A percentile compares a stretch with the other conserved stretches of the same genome.
Conservation (phyloP, 139 green algal species). For the Marvania coccoides region DNA sequence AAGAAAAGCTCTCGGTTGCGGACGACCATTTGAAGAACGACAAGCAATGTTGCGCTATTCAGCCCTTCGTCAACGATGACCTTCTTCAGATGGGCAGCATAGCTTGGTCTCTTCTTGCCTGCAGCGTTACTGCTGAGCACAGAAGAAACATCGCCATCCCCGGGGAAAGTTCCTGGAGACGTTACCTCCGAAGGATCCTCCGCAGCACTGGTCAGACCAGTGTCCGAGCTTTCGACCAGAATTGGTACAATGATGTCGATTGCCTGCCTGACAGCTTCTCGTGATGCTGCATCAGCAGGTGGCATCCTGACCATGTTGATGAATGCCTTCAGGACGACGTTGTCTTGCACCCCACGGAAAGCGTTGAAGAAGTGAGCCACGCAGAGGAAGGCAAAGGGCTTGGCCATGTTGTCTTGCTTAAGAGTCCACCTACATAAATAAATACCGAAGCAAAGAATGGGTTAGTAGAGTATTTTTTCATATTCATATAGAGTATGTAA, state of each 20-base stretch:
- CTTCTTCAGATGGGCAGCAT: conserved; percentile 9
- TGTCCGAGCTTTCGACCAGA: conserved; percentile 33
- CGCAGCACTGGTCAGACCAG: not conserved
- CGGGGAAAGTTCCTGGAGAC: not conserved
- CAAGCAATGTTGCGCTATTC: not conserved
- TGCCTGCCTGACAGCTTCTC: conserved; percentile 61
- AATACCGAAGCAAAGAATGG: no score
- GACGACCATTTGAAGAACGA: conserved; percentile 78
- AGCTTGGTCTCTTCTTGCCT: not conserved
- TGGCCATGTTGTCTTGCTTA: conserved; percentile 73
- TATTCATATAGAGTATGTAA: no score
- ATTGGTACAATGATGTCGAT: conserved; percentile 84
- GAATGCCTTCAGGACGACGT: conserved; percentile 5
- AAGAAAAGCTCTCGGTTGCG: conserved; percentile 85
- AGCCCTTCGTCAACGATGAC: conserved; percentile 7
- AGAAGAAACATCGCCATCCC: not conserved
- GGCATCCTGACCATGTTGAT: conserved; percentile 56
- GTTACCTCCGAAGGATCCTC: not conserved
- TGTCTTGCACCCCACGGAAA: conserved; percentile 28
- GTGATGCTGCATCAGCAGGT: conserved; percentile 59
- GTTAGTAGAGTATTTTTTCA: no score
- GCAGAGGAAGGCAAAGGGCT: conserved; percentile 81
- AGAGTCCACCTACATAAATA: conserved; percentile 40
- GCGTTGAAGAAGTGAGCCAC: conserved; percentile 82
- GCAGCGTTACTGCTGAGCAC: not conserved